phyloP scores from a whole-genome alignment of 1,139 yeast genomes.

The Chernovozyma aurita region DNA sequence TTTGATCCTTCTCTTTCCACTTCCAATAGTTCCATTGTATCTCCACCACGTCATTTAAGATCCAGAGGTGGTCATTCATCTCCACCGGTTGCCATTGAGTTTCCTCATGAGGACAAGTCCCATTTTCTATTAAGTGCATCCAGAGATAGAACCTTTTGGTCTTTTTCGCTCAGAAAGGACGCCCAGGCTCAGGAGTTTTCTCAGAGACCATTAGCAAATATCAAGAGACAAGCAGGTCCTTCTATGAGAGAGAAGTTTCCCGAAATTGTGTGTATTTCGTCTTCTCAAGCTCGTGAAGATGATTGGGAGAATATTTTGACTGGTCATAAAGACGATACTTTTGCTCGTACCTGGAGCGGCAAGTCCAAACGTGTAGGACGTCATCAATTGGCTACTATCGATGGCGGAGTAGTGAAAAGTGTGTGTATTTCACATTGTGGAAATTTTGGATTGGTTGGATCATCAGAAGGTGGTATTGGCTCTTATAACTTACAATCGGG shows the following conservation, averaged over 20 bases:
- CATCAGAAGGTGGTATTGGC: conserved; percentile 82
- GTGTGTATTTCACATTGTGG: conserved; percentile 91
- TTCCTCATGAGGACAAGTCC: conserved; percentile 73
- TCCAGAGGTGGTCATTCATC: conserved; percentile 96
- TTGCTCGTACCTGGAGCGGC: conserved; percentile 94
- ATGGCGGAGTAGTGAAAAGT: conserved; percentile 74
- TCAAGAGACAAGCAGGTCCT: conserved; percentile 56
- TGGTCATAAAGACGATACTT: conserved; percentile 77
- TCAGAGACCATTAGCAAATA: conserved; percentile 58
- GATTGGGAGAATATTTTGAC: conserved; percentile 97
- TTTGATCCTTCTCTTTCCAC: conserved; percentile 86
- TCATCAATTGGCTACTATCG: conserved; percentile 64
- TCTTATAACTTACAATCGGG: conserved; percentile 93
- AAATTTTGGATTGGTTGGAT: conserved; percentile 91
- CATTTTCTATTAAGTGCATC: conserved; percentile 88
- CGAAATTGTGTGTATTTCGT: conserved; percentile 68
- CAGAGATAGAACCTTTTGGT: conserved; percentile 83
- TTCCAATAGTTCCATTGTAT: conserved; percentile 58
- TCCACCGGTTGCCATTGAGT: conserved; percentile 75
- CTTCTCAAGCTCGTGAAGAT: conserved; percentile 73
- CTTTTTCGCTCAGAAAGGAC: conserved; percentile 87
- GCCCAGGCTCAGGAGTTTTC: conserved; percentile 95
- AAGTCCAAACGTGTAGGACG: conserved; percentile 77
- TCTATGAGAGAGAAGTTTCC: conserved; percentile 64
- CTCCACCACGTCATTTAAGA: conserved; percentile 89